A percentile compares a stretch with the other conserved stretches of the same genome.
Conservation (phyloP, 2,329 filamentous ascomycete genomes). For the Aspergillus sclerotialis region DNA sequence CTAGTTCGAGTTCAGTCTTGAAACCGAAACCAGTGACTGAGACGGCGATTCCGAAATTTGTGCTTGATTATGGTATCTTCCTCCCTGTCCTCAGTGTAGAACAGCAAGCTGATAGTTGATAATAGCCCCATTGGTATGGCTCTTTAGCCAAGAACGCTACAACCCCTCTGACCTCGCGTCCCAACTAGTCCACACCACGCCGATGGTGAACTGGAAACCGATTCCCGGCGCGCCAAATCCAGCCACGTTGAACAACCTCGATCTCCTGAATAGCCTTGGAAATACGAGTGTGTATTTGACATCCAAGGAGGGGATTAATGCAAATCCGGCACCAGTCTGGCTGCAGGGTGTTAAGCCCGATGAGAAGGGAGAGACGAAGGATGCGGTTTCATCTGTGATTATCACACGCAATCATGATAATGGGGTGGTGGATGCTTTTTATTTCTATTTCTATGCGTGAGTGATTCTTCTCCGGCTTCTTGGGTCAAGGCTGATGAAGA, state of each 20-base stretch:
- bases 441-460: conserved; percentile 56
- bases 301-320: conserved; percentile 42
- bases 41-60: conserved; percentile 35
- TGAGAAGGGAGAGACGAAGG: conserved; percentile 42
- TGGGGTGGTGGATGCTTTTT: conserved; percentile 52
- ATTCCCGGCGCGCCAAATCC: conserved; percentile 33
- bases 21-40: conserved; percentile 3
- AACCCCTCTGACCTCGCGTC: conserved; percentile 44
- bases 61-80: conserved; percentile 39
- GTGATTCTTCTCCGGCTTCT: too few species aligned
- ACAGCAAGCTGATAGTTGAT: too few species aligned
- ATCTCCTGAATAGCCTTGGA: conserved; percentile 39
- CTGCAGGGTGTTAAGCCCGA: conserved; percentile 50
- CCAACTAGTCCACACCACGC: conserved; percentile 42
- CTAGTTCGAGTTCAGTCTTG: not conserved
- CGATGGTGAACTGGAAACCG: conserved; percentile 36
- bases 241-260: conserved; percentile 43
- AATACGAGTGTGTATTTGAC: conserved; percentile 44
- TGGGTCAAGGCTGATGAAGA: conserved; percentile 1
- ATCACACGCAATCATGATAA: conserved; percentile 53
- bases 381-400: conserved; percentile 45
- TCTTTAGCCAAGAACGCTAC: conserved; percentile 43
- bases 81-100: too few species aligned
- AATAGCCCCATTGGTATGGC: conserved; percentile 46
- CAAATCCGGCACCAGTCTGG: conserved; percentile 37